Evolutionary conservation across 495 filamentous ascomycete species (phyloP).

Genomic region (Neurospora sp.): DNA sequence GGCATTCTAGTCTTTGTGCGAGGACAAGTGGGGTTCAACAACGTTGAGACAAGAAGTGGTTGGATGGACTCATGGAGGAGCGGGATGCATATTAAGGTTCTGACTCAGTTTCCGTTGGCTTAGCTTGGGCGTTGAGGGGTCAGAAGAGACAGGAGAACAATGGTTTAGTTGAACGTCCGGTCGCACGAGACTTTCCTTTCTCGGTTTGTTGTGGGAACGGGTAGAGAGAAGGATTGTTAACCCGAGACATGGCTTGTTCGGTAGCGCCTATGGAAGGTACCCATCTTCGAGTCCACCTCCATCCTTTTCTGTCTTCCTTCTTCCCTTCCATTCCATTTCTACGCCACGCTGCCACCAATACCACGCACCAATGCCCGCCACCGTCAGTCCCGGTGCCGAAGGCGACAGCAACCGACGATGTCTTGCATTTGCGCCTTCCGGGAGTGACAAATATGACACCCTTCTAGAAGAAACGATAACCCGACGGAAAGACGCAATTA

Average conservation of each 20-base stretch:
- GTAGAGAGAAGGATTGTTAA: neutral
- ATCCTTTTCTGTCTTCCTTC: neutral
- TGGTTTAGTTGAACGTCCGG: neutral
- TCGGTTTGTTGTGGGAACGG: neutral
- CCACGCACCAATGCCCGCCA: neutral
- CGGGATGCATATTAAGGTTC: neutral
- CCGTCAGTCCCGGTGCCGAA: neutral
- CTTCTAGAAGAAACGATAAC: neutral
- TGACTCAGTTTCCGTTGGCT: neutral
- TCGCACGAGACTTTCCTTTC: neutral
- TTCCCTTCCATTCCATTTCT: neutral
- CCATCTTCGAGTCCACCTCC: too few relatives aligned
- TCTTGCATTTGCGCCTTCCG: neutral
- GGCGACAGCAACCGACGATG: neutral
- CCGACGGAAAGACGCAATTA: neutral
- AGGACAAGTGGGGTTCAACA: neutral
- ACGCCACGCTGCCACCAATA: neutral
- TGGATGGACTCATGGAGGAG: neutral
- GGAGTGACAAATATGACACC: neutral
- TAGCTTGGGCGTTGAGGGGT: neutral
- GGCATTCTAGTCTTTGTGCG: neutral
- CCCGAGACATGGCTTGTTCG: neutral
- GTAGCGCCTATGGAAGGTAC: neutral
- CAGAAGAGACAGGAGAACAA: neutral
- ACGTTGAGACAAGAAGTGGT: neutral